Evolutionary conservation across 257 asterid genomes (phyloP).

Genomic region (Rehmannia glutinosa): DNA sequence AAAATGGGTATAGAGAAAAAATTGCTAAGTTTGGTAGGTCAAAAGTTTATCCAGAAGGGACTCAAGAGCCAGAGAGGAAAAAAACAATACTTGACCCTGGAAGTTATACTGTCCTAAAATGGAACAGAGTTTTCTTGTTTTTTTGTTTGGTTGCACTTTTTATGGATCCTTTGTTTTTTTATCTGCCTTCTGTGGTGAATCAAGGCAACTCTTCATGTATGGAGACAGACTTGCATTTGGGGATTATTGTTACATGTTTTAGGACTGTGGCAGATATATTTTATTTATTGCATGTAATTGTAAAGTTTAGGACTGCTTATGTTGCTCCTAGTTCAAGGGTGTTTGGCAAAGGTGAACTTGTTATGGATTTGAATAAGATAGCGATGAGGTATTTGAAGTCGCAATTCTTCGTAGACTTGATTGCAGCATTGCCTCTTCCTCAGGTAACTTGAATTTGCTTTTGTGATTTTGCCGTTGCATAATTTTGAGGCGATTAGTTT

Average conservation of each 20-base stretch:
- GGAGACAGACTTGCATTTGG: slow-evolving; percentile 59
- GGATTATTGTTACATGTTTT: slow-evolving; percentile 64
- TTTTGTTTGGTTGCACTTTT: slow-evolving; percentile 74
- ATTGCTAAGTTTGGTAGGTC: slow-evolving; percentile 50
- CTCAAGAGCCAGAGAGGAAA: slow-evolving; percentile 36
- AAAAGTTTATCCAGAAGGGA: slow-evolving; percentile 66
- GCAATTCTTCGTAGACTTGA: slow-evolving; percentile 59
- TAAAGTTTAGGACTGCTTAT: slow-evolving; percentile 79
- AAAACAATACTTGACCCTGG: slow-evolving; percentile 72
- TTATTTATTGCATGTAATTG: slow-evolving; percentile 52
- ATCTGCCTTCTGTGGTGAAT: slow-evolving; percentile 59
- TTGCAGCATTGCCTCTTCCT: slow-evolving; percentile 88
- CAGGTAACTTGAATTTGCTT: too few species aligned
- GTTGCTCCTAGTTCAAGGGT: slow-evolving; percentile 85
- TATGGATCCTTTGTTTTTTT: slow-evolving; percentile 81
- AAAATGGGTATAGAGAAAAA: slow-evolving; percentile 37
- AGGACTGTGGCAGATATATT: slow-evolving; percentile 76
- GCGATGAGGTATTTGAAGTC: slow-evolving; percentile 68
- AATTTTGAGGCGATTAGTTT: too few species aligned
- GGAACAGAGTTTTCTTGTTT: slow-evolving; percentile 74
- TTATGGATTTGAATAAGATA: slow-evolving; percentile 58
- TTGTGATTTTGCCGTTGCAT: neutral
- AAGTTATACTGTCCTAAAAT: slow-evolving; percentile 63
- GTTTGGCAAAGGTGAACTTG: slow-evolving; percentile 91
- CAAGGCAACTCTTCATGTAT: slow-evolving; percentile 61